Percentiles rank a stretch among this genome's conserved stretches.
Evolutionary conservation across 1,284 basidiomycete species (phyloP).

Genomic region (Grifola frondosa): DNA sequence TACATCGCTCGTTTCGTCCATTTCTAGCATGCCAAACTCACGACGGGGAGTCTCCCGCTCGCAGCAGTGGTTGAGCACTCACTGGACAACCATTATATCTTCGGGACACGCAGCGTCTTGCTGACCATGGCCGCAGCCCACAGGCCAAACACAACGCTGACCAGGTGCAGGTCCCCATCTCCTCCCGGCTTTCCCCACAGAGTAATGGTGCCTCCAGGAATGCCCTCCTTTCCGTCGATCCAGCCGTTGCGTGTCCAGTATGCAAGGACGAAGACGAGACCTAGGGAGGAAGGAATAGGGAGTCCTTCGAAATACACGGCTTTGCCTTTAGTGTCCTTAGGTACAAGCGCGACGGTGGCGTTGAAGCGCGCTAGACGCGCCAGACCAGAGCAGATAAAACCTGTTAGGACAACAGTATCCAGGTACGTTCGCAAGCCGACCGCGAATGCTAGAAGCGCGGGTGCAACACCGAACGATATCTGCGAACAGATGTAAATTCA

Average conservation of each 20-base stretch:
- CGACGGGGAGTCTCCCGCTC: no score
- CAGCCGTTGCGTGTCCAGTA: slow-evolving; percentile 84
- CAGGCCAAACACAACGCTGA: slow-evolving; percentile 68
- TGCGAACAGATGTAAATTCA: slow-evolving; percentile 29
- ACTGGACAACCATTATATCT: slow-evolving; percentile 45
- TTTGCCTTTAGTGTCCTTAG: slow-evolving; percentile 87
- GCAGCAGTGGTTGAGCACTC: no score
- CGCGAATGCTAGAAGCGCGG: slow-evolving; percentile 88
- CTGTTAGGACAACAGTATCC: slow-evolving; percentile 84
- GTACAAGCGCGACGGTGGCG: slow-evolving; percentile 93
- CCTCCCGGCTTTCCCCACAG: slow-evolving; percentile 75
- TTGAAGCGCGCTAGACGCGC: slow-evolving; percentile 98
- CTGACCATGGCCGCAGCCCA: slow-evolving; percentile 96
- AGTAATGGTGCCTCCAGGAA: slow-evolving; percentile 74
- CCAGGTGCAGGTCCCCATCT: slow-evolving; percentile 77
- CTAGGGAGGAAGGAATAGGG: slow-evolving; percentile 91
- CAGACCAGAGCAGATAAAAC: slow-evolving; percentile 94
- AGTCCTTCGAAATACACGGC: slow-evolving; percentile 96
- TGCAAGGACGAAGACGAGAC: slow-evolving; percentile 78
- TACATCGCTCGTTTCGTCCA: no score
- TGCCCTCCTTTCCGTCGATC: slow-evolving; percentile 73
- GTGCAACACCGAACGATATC: slow-evolving; percentile 98
- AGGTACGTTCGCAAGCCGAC: slow-evolving; percentile 89
- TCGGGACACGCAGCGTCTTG: slow-evolving; percentile 89
- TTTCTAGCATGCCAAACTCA: no score